phyloP scores from a whole-genome alignment of 305 asterid species.

The Solanum aculeatissimum region DNA sequence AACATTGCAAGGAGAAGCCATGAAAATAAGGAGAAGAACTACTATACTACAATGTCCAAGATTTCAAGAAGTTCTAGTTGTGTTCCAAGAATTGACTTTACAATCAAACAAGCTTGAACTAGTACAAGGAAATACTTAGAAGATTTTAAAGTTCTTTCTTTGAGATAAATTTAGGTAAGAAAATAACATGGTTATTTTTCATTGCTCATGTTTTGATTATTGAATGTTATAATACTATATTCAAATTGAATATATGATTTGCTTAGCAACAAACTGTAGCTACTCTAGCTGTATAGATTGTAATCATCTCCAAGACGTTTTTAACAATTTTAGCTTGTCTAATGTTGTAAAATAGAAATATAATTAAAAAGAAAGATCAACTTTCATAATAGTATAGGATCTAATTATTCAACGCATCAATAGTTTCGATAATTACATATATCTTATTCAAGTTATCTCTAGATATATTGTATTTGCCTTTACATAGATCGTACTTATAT shows the following conservation, averaged over 20 bases:
- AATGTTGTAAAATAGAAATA: background rate
- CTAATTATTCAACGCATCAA: too few species aligned
- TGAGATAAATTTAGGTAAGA: background rate
- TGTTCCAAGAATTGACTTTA: slow-evolving; percentile 21
- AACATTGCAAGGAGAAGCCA: slow-evolving; percentile 28
- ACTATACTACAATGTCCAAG: slow-evolving; percentile 1
- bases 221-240: background rate
- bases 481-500: too few species aligned
- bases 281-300: background rate
- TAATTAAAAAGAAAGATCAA: too few species aligned
- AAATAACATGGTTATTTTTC: background rate
- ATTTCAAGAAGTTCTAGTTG: slow-evolving; percentile 38
- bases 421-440: too few species aligned
- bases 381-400: too few species aligned
- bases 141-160: background rate
- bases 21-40: slow-evolving; percentile 12
- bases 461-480: too few species aligned
- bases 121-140: background rate
- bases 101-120: background rate
- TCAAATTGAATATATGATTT: background rate
- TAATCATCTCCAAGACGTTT: background rate
- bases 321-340: background rate
- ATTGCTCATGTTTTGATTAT: background rate
- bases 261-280: background rate
- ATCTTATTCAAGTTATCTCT: too few species aligned